Evolutionary conservation across 2,329 filamentous ascomycete genomes (phyloP).

Genomic region (Periconia macrospinosa): DNA sequence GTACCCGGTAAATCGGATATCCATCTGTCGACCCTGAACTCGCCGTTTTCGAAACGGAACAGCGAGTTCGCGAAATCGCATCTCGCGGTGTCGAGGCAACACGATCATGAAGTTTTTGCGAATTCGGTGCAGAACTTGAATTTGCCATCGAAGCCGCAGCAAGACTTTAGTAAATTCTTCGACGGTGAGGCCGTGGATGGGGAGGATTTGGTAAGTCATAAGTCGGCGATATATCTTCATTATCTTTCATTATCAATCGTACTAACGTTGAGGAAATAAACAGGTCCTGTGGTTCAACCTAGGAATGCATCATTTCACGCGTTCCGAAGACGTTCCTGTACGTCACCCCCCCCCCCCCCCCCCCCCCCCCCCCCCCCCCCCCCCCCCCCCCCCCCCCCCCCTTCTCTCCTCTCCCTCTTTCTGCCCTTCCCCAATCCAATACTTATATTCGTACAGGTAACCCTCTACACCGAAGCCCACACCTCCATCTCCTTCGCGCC

Average conservation of each 20-base stretch:
- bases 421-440: background rate
- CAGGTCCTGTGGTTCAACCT: conserved; percentile 50
- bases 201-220: conserved; percentile 37
- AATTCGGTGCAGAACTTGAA: conserved; percentile 42
- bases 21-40: conserved; percentile 41
- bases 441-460: conserved; percentile 4
- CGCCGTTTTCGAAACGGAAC: conserved; percentile 40
- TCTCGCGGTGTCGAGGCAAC: conserved; percentile 47
- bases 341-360: background rate
- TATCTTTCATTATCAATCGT: no score
- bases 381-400: no score
- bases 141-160: conserved; percentile 44
- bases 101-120: conserved; percentile 49
- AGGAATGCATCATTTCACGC: conserved; percentile 48
- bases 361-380: no score
- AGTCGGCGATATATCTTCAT: no score
- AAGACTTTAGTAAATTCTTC: conserved; percentile 54
- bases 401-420: no score
- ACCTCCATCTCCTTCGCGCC: conserved; percentile 20
- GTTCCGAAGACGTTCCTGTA: conserved; percentile 14
- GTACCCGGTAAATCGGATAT: conserved; percentile 22
- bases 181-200: conserved; percentile 46
- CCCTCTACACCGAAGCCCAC: conserved; percentile 23
- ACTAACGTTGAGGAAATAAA: no score
- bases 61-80: conserved; percentile 42